Conservation (phyloP, 2,329 filamentous ascomycete species). For the Lachnellula hyalina region DNA sequence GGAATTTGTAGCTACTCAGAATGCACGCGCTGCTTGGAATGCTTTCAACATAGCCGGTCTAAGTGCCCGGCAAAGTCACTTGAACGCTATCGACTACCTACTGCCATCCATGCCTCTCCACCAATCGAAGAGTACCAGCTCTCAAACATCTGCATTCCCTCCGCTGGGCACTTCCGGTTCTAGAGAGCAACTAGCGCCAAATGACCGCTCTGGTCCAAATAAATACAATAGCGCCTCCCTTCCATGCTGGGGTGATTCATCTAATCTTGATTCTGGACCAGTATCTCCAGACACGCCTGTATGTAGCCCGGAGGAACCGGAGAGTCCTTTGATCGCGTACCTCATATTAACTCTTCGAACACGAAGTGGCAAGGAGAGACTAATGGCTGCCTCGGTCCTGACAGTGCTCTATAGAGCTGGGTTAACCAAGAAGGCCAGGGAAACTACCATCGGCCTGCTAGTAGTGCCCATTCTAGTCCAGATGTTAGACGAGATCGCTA, state of each 20-base stretch:
- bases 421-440: constrained; percentile 58
- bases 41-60: constrained; percentile 49
- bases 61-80: constrained; percentile 27
- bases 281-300: constrained; percentile 26
- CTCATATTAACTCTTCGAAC: constrained; percentile 60
- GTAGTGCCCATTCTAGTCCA: constrained; percentile 65
- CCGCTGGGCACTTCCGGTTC: constrained; percentile 43
- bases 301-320: constrained; percentile 50
- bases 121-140: constrained; percentile 31
- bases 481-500: constrained; percentile 52
- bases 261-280: constrained; percentile 10
- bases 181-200: constrained; percentile 32
- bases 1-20: constrained; percentile 45
- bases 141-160: constrained; percentile 45
- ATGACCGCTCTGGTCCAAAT: constrained; percentile 16
- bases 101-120: constrained; percentile 51
- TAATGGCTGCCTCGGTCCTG: constrained; percentile 65
- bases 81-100: constrained; percentile 59
- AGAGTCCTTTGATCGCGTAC: constrained; percentile 69
- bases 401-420: constrained; percentile 65
- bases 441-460: constrained; percentile 59
- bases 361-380: constrained; percentile 50
- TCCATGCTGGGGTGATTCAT: constrained; percentile 19
- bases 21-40: constrained; percentile 46
- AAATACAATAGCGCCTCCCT: constrained; percentile 18